Conservation (phyloP, 371 early-diverging fungal genomes). For the Blakeslea trispora region DNA sequence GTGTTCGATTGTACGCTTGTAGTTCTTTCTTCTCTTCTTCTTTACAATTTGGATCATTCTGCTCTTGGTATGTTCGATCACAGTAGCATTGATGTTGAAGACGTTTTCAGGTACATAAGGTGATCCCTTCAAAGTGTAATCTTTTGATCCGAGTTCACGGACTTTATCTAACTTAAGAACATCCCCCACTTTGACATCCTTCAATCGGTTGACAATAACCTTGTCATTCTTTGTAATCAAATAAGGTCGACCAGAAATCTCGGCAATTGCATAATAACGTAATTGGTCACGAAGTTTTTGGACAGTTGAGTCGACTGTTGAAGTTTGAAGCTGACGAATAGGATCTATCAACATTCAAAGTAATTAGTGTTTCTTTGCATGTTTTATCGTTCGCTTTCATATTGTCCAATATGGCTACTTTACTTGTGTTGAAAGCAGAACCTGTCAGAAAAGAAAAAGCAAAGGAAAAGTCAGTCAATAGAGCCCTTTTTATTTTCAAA, state of each 20-base stretch:
- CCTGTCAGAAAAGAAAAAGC: constrained; percentile 6
- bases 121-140: constrained; percentile 83
- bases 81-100: constrained; percentile 80
- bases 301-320: constrained; percentile 13
- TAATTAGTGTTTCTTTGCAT: no score
- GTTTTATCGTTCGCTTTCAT: no score
- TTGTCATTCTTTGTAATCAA: constrained; percentile 88
- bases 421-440: constrained; percentile 29
- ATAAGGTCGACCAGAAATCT: constrained; percentile 87
- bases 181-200: constrained; percentile 85
- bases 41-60: constrained; percentile 77
- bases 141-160: constrained; percentile 84
- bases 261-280: constrained; percentile 83
- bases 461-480: no score
- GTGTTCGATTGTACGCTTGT: constrained; percentile 71
- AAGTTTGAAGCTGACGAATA: constrained; percentile 23
- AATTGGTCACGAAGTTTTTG: constrained; percentile 58
- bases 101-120: constrained; percentile 79
- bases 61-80: constrained; percentile 89
- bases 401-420: neutral
- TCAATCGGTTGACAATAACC: constrained; percentile 80
- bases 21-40: constrained; percentile 89
- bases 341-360: constrained; percentile 11
- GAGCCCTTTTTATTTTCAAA: no score
- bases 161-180: constrained; percentile 84